These are phyloP conservation scores for Ceratocystis cubensis DNA, from an alignment of 2,329 filamentous ascomycete genomes.

Conservation along the genomic window DNA sequence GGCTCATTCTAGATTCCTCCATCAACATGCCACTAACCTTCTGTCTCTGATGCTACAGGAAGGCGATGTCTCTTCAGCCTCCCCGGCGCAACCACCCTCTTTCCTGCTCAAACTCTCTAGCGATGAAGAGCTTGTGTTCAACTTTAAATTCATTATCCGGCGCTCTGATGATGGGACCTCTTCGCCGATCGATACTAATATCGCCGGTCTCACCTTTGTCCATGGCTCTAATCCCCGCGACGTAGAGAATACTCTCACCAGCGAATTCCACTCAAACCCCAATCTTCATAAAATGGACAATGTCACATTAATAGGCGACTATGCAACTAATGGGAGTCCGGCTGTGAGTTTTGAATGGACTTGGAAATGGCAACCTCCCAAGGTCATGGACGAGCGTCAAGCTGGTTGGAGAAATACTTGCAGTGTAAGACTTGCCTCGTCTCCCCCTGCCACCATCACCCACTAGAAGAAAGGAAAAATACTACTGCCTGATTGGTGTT, in stretches of 20 bases:
- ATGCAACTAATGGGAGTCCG: constrained; percentile 65
- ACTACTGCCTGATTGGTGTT: no score
- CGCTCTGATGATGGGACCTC: constrained; percentile 41
- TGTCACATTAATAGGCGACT: constrained; percentile 89
- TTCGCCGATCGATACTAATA: constrained; percentile 52
- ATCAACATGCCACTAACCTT: background rate
- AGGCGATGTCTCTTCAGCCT: background rate
- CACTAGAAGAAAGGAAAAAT: background rate
- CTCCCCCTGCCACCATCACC: background rate
- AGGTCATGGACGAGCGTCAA: constrained; percentile 63
- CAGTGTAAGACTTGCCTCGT: constrained; percentile 46
- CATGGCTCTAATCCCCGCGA: constrained; percentile 77
- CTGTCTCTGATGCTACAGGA: background rate
- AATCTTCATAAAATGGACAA: constrained; percentile 97
- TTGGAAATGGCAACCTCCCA: constrained; percentile 95
- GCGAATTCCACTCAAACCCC: constrained; percentile 92
- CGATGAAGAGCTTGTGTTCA: constrained; percentile 86
- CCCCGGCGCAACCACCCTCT: constrained; percentile 7
- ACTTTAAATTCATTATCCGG: constrained; percentile 76
- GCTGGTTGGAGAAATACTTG: constrained; percentile 94
- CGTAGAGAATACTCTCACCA: constrained; percentile 82
- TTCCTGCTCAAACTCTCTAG: constrained; percentile 81
- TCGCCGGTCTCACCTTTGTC: constrained; percentile 84
- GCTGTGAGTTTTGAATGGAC: constrained; percentile 88
- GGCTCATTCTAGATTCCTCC: background rate